Evolutionary conservation across 2,329 filamentous ascomycete genomes (phyloP).

Genomic region (Thelonectria rubi): DNA sequence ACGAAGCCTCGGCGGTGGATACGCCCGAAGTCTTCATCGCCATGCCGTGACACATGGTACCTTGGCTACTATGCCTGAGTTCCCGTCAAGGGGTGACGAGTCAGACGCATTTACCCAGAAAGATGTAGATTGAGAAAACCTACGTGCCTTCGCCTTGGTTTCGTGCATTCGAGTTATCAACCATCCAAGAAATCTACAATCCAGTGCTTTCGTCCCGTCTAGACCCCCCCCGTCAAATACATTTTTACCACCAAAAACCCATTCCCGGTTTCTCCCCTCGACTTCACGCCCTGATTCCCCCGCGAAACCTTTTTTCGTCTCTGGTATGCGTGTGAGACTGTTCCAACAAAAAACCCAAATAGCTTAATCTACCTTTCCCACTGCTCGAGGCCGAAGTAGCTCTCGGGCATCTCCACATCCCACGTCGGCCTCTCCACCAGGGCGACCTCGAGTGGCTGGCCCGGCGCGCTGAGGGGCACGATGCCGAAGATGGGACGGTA

Average conservation of each 20-base stretch:
- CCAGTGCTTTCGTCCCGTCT: constrained; percentile 12
- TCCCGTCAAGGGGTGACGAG: too few species aligned
- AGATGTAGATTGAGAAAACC: background rate
- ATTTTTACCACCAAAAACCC: constrained; percentile 16
- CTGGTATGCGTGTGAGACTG: background rate
- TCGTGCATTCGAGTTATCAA: constrained; percentile 18
- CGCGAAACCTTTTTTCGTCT: background rate
- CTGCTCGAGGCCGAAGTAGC: constrained; percentile 70
- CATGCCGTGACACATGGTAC: background rate
- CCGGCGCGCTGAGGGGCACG: constrained; percentile 55
- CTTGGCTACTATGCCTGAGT: background rate
- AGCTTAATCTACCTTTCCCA: constrained; percentile 52
- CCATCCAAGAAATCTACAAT: constrained; percentile 29
- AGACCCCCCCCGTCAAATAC: constrained; percentile 12
- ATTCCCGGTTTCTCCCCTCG: constrained; percentile 16
- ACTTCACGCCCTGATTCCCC: constrained; percentile 4
- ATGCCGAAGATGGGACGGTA: constrained; percentile 91
- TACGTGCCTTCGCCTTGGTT: constrained; percentile 8
- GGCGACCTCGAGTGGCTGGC: constrained; percentile 75
- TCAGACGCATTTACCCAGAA: constrained; percentile 6
- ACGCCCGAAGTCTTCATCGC: background rate
- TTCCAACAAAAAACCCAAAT: too few species aligned
- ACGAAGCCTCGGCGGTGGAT: background rate
- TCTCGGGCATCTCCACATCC: constrained; percentile 80
- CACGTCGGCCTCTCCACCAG: constrained; percentile 87